Evolutionary conservation across 257 asterid species (phyloP), one percentile per base, ranked within the genome.

Genomic region (Scutellaria baicalensis): DNA sequence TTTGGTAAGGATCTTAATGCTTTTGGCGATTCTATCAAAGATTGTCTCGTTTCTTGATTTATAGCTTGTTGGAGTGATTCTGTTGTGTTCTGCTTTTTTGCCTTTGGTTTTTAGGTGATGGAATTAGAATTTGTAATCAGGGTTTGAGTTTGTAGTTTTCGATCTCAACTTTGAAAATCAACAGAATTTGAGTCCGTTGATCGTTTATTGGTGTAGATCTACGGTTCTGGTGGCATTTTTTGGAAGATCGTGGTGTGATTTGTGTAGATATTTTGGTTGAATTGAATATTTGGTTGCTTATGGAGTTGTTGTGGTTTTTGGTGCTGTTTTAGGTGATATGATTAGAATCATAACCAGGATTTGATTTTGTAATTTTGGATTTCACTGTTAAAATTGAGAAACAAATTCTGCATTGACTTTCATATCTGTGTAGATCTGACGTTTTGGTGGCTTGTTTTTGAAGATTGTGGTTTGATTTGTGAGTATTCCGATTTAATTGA

Each of bases 161-260:
- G 47, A 42, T 55, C 36, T 59, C 58, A 59, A 52, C 47, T 73
- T 12, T 66, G 70, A 50, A 59, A 44, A 58, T 31, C 52, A 45
- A 45, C n/a, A 20, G 33, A 38, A 65, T 12, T 64, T 68, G 10
- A 23, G 51, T 38, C 56, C 39, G 79, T 78, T 78, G 68, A 69
- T 80, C 58, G 31, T 17, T 44, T 60, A 69, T 72, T 2, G 47
- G 63, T 59, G 64, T 5, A 65, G 79, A 75, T 78, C 78, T 81
- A 39, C 4, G 11, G n/a, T 31, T 63, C 63, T 39, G 20, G 49
- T 42, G 56, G 0, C 67, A 39, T 70, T 23, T 39, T 10, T 54
- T 20, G 33, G 43, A 9, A 49, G 45, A 38, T 66, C n/a, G 13
- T 74, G 57, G 68, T 43, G 2, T 56, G 1, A 16, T 61, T 74